Conservation (phyloP, 2,329 filamentous ascomycete species). For the Sclerotinia spermophila region DNA sequence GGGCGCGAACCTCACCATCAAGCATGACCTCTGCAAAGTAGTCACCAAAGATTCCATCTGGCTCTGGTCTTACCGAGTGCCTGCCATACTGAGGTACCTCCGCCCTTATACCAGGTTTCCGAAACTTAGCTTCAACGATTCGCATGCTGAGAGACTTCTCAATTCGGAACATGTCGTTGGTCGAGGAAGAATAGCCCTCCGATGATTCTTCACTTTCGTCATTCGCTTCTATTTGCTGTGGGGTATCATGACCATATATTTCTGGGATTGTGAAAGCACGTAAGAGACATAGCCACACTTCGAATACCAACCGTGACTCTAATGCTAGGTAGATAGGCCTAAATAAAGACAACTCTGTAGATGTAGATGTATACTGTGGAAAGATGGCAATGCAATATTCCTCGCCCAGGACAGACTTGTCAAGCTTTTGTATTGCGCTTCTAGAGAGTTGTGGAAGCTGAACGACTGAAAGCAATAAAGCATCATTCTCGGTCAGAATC, state of each 20-base stretch:
- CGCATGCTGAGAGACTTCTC: slow-evolving; percentile 58
- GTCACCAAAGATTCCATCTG: slow-evolving; percentile 56
- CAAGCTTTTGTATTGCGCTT: slow-evolving; percentile 84
- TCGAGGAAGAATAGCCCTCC: slow-evolving; percentile 18
- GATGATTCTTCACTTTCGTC: slow-evolving; percentile 21
- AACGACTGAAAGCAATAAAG: slow-evolving; percentile 74
- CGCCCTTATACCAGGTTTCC: slow-evolving; percentile 31
- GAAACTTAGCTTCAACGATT: slow-evolving; percentile 59
- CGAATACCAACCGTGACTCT: slow-evolving; percentile 84
- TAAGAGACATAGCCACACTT: slow-evolving; percentile 93
- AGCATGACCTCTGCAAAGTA: slow-evolving; percentile 77
- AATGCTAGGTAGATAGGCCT: slow-evolving; percentile 87
- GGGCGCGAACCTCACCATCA: slow-evolving; percentile 73
- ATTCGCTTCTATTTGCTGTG: slow-evolving; percentile 21
- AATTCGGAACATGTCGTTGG: slow-evolving; percentile 54
- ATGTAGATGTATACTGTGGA: slow-evolving; percentile 78
- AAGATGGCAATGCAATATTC: slow-evolving; percentile 95
- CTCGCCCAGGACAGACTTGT: slow-evolving; percentile 85
- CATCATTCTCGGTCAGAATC: slow-evolving; percentile 81
- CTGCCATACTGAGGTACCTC: slow-evolving; percentile 31
- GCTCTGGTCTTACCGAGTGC: slow-evolving; percentile 34
- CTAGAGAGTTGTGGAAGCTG: slow-evolving; percentile 85
- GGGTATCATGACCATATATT: slow-evolving; percentile 57
- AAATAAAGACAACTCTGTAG: slow-evolving; percentile 70
- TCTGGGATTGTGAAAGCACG: slow-evolving; percentile 90